phyloP scores from a whole-genome alignment of 192 early-diverging fungal species.

The Entomortierella lignicola region DNA sequence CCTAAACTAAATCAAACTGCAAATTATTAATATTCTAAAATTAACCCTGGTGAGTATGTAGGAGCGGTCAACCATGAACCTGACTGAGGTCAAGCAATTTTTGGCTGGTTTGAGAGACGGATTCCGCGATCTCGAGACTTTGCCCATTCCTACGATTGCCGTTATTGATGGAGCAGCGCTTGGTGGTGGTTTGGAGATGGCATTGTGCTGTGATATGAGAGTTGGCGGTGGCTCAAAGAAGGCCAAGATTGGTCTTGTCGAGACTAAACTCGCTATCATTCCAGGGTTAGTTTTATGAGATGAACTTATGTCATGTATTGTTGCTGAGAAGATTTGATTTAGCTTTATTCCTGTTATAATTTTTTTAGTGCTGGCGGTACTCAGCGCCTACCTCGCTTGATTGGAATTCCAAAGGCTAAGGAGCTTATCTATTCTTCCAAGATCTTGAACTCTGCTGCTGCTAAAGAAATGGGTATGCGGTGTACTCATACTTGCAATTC shows the following conservation, averaged over 20 bases:
- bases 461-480: constrained; percentile 69
- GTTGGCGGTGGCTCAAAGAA: constrained; percentile 75
- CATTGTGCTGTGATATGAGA: constrained; percentile 89
- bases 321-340: neutral
- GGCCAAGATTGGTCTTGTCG: constrained; percentile 89
- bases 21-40: neutral
- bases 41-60: constrained; percentile 17
- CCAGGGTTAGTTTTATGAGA: constrained; percentile 73
- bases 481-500: too few species aligned
- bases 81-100: constrained; percentile 81
- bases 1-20: neutral
- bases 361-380: constrained; percentile 89
- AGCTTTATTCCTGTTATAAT: neutral
- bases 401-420: constrained; percentile 90
- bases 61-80: constrained; percentile 87
- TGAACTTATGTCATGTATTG: neutral
- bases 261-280: constrained; percentile 95
- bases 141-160: constrained; percentile 94
- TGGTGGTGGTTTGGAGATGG: constrained; percentile 93
- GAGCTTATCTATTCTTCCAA: constrained; percentile 92
- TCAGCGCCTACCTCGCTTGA: constrained; percentile 87
- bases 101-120: constrained; percentile 79
- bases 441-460: constrained; percentile 71
- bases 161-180: constrained; percentile 94
- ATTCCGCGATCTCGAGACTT: constrained; percentile 86